Percentiles rank a stretch among this genome's conserved stretches.
Conservation (phyloP, 352 stramenopile genomes). For the Aphanomyces cochlioides region DNA sequence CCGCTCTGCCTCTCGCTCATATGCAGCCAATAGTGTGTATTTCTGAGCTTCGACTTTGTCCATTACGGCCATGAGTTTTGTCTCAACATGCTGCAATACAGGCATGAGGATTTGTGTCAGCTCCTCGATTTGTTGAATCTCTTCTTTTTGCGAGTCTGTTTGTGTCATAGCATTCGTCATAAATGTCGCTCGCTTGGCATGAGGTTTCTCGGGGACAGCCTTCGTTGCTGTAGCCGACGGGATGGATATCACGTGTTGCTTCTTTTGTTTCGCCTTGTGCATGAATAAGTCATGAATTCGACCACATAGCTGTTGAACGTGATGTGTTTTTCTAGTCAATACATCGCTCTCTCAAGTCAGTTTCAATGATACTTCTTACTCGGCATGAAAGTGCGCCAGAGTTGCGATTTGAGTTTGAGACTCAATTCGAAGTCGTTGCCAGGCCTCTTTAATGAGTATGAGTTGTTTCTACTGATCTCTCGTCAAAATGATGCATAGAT, state of each 20-base stretch:
- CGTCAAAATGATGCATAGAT: neutral
- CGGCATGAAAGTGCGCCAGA: neutral
- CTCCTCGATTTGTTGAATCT: neutral
- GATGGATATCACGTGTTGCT: conserved; percentile 10
- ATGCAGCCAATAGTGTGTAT: conserved; percentile 4
- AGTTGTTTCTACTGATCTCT: neutral
- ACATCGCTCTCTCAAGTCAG: neutral
- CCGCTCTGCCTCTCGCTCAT: conserved; percentile 23
- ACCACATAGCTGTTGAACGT: neutral
- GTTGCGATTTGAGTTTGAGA: neutral
- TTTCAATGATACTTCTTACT: neutral
- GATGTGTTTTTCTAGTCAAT: neutral
- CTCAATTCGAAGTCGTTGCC: neutral
- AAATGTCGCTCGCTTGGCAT: neutral
- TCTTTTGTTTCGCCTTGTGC: conserved; percentile 14
- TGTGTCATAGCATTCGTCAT: conserved; percentile 17
- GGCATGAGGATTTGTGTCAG: conserved; percentile 14
- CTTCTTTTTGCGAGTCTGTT: conserved; percentile 8
- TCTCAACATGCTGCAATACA: conserved; percentile 1
- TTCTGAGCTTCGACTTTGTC: conserved; percentile 19
- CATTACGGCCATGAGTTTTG: conserved; percentile 20
- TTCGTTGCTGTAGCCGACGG: conserved; percentile 1
- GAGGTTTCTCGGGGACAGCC: neutral
- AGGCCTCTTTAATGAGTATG: neutral
- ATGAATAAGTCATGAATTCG: neutral